phyloP scores from a whole-genome alignment of 1,139 yeast species.

The Suhomyces atakaporum region DNA sequence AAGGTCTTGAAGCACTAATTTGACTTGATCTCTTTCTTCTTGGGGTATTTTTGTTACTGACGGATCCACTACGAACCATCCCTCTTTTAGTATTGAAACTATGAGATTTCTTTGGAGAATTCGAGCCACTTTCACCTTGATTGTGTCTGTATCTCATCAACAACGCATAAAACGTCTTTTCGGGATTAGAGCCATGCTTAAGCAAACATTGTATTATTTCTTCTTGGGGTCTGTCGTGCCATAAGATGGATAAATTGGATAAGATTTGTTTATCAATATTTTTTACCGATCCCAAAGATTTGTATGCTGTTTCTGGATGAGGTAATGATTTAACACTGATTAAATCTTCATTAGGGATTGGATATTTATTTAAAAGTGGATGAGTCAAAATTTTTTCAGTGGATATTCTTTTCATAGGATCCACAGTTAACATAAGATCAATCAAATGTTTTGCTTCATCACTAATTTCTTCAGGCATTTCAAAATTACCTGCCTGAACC shows the following conservation, averaged over 20 bases:
- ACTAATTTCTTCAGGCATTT: conserved; percentile 69
- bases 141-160: conserved; percentile 56
- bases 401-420: conserved; percentile 73
- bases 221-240: conserved; percentile 67
- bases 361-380: conserved; percentile 69
- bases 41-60: conserved; percentile 20
- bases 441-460: conserved; percentile 73
- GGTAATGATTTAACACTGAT: conserved; percentile 58
- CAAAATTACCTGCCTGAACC: conserved; percentile 74
- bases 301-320: conserved; percentile 61
- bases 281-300: conserved; percentile 47
- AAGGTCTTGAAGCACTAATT: conserved; percentile 21
- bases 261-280: conserved; percentile 64
- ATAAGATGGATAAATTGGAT: conserved; percentile 67
- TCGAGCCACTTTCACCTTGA: conserved; percentile 29
- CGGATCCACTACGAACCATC: conserved; percentile 21
- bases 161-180: conserved; percentile 73
- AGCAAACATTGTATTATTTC: conserved; percentile 58
- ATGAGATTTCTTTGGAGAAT: conserved; percentile 21
- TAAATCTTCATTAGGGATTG: conserved; percentile 51
- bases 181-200: conserved; percentile 62
- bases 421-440: conserved; percentile 70
- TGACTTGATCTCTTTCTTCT: conserved; percentile 19
- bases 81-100: conserved; percentile 25
- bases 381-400: conserved; percentile 77